A percentile compares a stretch with the other conserved stretches of the same genome.
These are phyloP conservation scores for Yamadazyma siamensis DNA, from an alignment of 1,139 yeast genomes.

Conservation along the genomic window DNA sequence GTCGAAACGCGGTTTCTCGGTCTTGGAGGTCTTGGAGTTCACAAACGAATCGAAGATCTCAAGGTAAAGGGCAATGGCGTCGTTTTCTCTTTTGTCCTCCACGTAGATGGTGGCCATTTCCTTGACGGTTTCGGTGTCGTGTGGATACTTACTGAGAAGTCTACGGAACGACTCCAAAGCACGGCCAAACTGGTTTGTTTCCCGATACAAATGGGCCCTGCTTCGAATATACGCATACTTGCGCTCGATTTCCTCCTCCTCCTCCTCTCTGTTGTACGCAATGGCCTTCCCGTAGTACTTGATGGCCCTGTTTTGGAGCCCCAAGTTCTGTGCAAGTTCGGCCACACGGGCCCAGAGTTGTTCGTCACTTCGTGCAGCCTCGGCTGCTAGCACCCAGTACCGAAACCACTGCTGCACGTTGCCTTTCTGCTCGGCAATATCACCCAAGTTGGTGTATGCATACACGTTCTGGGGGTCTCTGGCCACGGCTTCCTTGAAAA, in stretches of 20 bases:
- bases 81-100: slow-evolving; percentile 69
- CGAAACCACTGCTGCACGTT: slow-evolving; percentile 70
- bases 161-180: slow-evolving; percentile 76
- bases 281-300: slow-evolving; percentile 78
- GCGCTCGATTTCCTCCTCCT: slow-evolving; percentile 44
- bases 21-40: slow-evolving; percentile 19
- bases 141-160: slow-evolving; percentile 58
- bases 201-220: slow-evolving; percentile 65
- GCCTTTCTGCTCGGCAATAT: slow-evolving; percentile 69
- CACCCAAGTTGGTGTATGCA: slow-evolving; percentile 85
- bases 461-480: slow-evolving; percentile 73
- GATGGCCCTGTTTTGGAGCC: slow-evolving; percentile 76
- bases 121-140: slow-evolving; percentile 58
- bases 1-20: slow-evolving; percentile 50
- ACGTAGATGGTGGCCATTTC: slow-evolving; percentile 77
- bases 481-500: slow-evolving; percentile 71
- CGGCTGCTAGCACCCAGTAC: slow-evolving; percentile 53
- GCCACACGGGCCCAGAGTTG: slow-evolving; percentile 87
- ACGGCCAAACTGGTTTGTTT: slow-evolving; percentile 59
- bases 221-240: slow-evolving; percentile 30
- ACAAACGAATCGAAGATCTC: slow-evolving; percentile 59
- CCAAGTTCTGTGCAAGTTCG: slow-evolving; percentile 66
- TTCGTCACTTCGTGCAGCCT: slow-evolving; percentile 70
- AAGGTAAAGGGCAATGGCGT: slow-evolving; percentile 77
- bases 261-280: slow-evolving; percentile 37